These are phyloP conservation scores for Pythium grandisporangium DNA, from an alignment of 352 stramenopile species.

Conservation along the genomic window DNA sequence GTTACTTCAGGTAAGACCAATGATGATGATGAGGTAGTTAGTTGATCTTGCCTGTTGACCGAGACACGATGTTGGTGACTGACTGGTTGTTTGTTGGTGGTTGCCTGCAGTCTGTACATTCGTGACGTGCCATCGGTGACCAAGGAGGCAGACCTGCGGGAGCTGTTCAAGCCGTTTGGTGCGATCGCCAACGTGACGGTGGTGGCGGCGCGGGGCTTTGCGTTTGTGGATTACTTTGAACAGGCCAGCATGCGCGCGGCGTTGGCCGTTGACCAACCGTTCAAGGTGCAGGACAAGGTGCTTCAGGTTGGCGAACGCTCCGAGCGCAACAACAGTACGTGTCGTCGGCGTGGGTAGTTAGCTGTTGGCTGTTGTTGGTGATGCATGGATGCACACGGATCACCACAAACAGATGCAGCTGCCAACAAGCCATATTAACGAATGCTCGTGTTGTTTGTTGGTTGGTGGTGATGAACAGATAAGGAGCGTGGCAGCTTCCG, in stretches of 20 bases:
- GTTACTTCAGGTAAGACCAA: conserved; percentile 24
- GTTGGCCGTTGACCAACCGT: conserved; percentile 49
- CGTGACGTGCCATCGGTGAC: conserved; percentile 62
- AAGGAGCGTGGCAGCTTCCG: conserved; percentile 48
- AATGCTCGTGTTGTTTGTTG: background rate
- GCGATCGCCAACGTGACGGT: conserved; percentile 66
- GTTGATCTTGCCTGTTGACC: background rate
- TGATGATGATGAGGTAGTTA: background rate
- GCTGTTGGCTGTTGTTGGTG: too few species aligned
- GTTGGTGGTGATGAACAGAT: conserved; percentile 11
- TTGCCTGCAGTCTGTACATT: conserved; percentile 56
- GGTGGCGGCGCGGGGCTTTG: conserved; percentile 41
- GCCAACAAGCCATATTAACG: too few species aligned
- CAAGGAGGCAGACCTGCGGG: conserved; percentile 64
- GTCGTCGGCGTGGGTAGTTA: too few species aligned
- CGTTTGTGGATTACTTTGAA: conserved; percentile 82
- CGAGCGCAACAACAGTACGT: conserved; percentile 63
- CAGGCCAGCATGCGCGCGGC: conserved; percentile 68
- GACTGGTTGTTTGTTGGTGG: background rate
- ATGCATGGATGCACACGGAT: too few species aligned
- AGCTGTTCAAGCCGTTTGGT: conserved; percentile 75
- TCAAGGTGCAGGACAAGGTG: conserved; percentile 70
- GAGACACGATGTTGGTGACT: background rate
- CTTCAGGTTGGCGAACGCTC: conserved; percentile 64
- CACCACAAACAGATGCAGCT: too few species aligned